Conservation (phyloP, 495 filamentous ascomycete genomes). For the Amphirosellinia nigrospora region DNA sequence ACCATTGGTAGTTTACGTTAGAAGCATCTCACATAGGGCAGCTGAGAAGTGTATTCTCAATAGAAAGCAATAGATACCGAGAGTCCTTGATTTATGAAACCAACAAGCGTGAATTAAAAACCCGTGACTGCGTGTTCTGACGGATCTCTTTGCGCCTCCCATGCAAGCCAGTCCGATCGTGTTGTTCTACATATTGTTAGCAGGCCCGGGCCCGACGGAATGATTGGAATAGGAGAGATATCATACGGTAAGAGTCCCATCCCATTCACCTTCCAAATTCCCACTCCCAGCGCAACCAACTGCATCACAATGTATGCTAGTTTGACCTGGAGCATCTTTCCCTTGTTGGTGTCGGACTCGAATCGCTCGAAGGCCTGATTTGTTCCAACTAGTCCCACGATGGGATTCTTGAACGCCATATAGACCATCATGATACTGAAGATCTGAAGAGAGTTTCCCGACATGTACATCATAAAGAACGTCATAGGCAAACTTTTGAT, state of each 20-base stretch:
- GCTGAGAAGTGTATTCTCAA: background rate
- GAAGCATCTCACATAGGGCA: background rate
- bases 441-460: constrained; percentile 96
- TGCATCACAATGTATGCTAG: constrained; percentile 87
- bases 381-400: constrained; percentile 80
- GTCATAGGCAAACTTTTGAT: constrained; percentile 98
- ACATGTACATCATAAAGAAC: constrained; percentile 99
- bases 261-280: constrained; percentile 94
- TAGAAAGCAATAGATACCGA: background rate
- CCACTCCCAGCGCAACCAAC: constrained; percentile 77
- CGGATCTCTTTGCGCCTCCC: constrained; percentile 82
- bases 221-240: constrained; percentile 7
- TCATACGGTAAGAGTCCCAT: constrained; percentile 95
- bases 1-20: background rate
- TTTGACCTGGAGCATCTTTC: constrained; percentile 79
- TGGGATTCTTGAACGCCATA: constrained; percentile 97
- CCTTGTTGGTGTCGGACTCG: constrained; percentile 80
- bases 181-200: constrained; percentile 70
- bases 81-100: background rate
- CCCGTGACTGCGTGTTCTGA: constrained; percentile 71
- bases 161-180: constrained; percentile 92
- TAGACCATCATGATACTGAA: constrained; percentile 99
- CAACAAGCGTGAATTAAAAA: constrained; percentile 44
- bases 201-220: background rate
- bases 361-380: constrained; percentile 84